These are phyloP conservation scores for Teratosphaeria zuluensis DNA, from an alignment of 2,329 filamentous ascomycete species.

Conservation along the genomic window DNA sequence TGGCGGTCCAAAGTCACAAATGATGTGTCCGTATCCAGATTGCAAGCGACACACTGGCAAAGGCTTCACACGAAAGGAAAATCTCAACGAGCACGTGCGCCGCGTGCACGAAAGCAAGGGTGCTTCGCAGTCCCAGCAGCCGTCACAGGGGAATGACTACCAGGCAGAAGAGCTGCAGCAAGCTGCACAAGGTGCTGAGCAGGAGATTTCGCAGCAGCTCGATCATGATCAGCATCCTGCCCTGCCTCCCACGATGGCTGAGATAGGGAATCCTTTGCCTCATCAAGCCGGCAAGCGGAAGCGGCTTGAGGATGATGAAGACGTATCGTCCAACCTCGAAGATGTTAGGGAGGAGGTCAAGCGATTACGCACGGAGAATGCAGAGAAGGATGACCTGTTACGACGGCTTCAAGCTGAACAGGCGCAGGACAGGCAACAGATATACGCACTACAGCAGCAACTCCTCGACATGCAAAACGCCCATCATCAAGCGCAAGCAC, in stretches of 20 bases:
- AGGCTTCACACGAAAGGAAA: constrained; percentile 88
- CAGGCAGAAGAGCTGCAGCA: constrained; percentile 2
- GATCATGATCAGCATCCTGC: background rate
- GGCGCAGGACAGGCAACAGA: constrained; percentile 1
- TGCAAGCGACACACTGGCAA: constrained; percentile 85
- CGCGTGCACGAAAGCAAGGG: constrained; percentile 55
- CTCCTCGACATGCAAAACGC: background rate
- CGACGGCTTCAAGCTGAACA: constrained; percentile 11
- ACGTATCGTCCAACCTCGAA: constrained; percentile 13
- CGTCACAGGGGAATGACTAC: constrained; percentile 7
- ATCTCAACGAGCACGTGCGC: constrained; percentile 84
- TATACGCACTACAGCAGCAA: background rate
- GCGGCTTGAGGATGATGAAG: constrained; percentile 4
- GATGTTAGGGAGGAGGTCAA: constrained; percentile 31
- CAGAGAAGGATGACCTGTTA: constrained; percentile 30
- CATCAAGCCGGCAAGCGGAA: constrained; percentile 3
- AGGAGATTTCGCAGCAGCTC: constrained; percentile 1
- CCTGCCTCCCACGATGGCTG: background rate
- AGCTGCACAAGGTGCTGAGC: constrained; percentile 7
- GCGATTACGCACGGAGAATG: constrained; percentile 31
- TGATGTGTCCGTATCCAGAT: constrained; percentile 75
- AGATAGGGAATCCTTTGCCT: background rate
- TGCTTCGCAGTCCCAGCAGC: constrained; percentile 9
- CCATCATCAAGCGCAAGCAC: background rate
- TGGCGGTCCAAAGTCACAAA: constrained; percentile 74